A percentile compares a stretch with the other conserved stretches of the same genome.
phyloP scores from a whole-genome alignment of 169 alveolate species.

The Plasmodium gonderi region DNA sequence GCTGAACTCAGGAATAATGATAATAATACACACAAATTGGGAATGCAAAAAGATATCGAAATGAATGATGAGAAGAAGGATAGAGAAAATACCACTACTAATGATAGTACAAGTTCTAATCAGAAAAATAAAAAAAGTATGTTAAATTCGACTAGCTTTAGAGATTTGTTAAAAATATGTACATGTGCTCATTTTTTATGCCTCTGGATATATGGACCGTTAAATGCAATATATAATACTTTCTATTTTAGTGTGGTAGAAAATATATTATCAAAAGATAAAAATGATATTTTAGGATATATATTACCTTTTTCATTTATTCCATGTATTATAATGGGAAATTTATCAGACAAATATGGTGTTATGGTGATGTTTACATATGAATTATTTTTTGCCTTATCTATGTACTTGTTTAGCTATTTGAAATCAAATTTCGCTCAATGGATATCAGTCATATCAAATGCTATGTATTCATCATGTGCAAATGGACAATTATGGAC shows the following conservation, averaged over 20 bases:
- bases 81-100: not conserved
- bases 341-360: constrained; percentile 74
- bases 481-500: constrained; percentile 79
- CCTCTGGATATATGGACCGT: constrained; percentile 73
- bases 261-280: constrained; percentile 49
- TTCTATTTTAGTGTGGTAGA: constrained; percentile 68
- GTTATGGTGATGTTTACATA: constrained; percentile 74
- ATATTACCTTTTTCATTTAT: constrained; percentile 74
- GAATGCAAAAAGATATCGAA: not conserved
- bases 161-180: constrained; percentile 24
- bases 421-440: constrained; percentile 25
- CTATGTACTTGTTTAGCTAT: constrained; percentile 44
- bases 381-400: constrained; percentile 65
- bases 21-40: not conserved
- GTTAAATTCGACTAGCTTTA: constrained; percentile 9
- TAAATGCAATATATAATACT: constrained; percentile 69
- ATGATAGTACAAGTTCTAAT: not conserved
- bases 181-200: constrained; percentile 64
- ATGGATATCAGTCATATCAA: constrained; percentile 71
- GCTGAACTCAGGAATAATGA: not conserved
- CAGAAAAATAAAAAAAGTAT: not conserved
- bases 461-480: constrained; percentile 72
- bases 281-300: constrained; percentile 55
- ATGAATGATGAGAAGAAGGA: not conserved
- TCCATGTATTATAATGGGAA: constrained; percentile 73